phyloP scores from a whole-genome alignment of 768 basidiomycete species.

The Lentinula lateritia region DNA sequence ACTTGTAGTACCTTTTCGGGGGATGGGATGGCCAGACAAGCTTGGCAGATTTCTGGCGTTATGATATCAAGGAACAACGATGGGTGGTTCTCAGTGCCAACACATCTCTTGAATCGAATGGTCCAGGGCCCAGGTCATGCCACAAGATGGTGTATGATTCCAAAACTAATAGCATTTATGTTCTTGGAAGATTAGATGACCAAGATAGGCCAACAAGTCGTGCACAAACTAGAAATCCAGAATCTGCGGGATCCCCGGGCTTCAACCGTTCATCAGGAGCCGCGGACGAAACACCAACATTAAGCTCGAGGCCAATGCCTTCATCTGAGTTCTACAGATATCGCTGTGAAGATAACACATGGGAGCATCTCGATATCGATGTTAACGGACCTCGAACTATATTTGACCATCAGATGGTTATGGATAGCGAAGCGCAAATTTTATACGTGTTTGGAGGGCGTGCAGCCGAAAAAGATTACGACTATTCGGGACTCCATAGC shows the following conservation, averaged over 20 bases:
- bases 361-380: slow-evolving; percentile 70
- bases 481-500: slow-evolving; percentile 69
- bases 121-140: slow-evolving; percentile 67
- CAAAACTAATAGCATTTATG: slow-evolving; percentile 64
- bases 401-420: slow-evolving; percentile 78
- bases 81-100: slow-evolving; percentile 59
- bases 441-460: slow-evolving; percentile 77
- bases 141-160: slow-evolving; percentile 80
- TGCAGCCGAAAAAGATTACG: slow-evolving; percentile 53
- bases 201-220: slow-evolving; percentile 26
- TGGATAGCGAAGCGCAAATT: slow-evolving; percentile 66
- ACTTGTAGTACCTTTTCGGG: slow-evolving; percentile 56
- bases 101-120: slow-evolving; percentile 53
- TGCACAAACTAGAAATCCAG: slow-evolving; percentile 18
- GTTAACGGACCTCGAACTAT: slow-evolving; percentile 70
- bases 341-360: slow-evolving; percentile 64
- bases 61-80: slow-evolving; percentile 48
- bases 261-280: neutral
- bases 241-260: neutral
- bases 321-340: slow-evolving; percentile 77
- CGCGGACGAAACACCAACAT: slow-evolving; percentile 6
- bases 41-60: slow-evolving; percentile 78
- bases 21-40: slow-evolving; percentile 74
- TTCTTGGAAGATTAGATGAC: slow-evolving; percentile 66
- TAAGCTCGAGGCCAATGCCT: slow-evolving; percentile 22